phyloP scores from a whole-genome alignment of 2,329 filamentous ascomycete species.

The Alternaria ventricosa region DNA sequence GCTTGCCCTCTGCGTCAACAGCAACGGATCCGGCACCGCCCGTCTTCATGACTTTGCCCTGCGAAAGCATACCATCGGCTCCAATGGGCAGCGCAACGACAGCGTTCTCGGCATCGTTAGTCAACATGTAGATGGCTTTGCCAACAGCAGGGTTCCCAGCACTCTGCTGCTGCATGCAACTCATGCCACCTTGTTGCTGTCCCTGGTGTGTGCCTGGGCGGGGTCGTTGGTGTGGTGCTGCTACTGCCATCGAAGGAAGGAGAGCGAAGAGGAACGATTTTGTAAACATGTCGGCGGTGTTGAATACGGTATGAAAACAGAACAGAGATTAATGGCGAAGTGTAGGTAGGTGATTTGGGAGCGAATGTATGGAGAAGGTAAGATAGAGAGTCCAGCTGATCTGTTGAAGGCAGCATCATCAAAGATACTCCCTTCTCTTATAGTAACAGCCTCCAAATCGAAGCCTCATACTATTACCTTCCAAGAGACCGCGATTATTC shows the following conservation, averaged over 20 bases:
- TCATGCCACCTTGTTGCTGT: constrained; percentile 1
- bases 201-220: not conserved
- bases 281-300: not conserved
- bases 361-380: not conserved
- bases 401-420: not conserved
- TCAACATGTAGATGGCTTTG: constrained; percentile 64
- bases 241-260: not conserved
- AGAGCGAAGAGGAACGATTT: constrained; percentile 9
- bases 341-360: not conserved
- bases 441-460: not conserved
- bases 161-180: constrained; percentile 7
- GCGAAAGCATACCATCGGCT: constrained; percentile 55
- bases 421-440: not conserved
- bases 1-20: constrained; percentile 46
- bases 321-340: not conserved
- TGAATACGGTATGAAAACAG: not conserved
- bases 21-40: constrained; percentile 56
- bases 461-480: not conserved
- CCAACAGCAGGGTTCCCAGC: constrained; percentile 6
- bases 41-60: constrained; percentile 53
- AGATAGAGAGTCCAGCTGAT: not conserved
- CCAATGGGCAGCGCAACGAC: constrained; percentile 60
- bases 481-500: constrained; percentile 13
- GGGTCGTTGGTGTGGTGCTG: constrained; percentile 10
- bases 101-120: constrained; percentile 60